Evolutionary conservation across 495 filamentous ascomycete species (phyloP).

Genomic region (Penicillium waksmanii): DNA sequence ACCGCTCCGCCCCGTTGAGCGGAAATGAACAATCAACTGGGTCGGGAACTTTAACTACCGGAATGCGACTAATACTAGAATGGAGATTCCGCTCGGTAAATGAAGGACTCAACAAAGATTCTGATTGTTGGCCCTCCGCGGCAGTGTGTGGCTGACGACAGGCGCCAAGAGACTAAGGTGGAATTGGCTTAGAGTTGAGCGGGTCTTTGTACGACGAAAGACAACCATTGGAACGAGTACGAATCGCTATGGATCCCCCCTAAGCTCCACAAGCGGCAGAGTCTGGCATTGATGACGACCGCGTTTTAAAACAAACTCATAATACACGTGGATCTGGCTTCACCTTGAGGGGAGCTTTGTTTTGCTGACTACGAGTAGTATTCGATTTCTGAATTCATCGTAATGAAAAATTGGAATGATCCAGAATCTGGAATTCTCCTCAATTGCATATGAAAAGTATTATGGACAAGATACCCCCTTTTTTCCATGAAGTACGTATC

Average conservation of each 20-base stretch:
- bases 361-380: no score
- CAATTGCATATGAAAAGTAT: neutral
- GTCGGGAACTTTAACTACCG: neutral
- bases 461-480: no score
- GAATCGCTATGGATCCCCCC: constrained; percentile 1
- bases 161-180: neutral
- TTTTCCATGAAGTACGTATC: no score
- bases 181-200: constrained; percentile 2
- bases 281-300: constrained; percentile 1
- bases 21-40: neutral
- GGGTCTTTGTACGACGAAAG: neutral
- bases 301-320: neutral
- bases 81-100: neutral
- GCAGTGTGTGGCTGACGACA: neutral
- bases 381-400: no score
- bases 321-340: neutral
- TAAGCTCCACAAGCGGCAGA: neutral
- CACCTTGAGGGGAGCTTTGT: no score
- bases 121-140: neutral
- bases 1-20: neutral
- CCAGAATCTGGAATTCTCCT: neutral
- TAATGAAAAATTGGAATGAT: neutral
- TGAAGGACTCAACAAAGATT: neutral
- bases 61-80: neutral
- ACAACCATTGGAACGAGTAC: constrained; percentile 4